These are phyloP conservation scores for Acorus calamus DNA, from an alignment of 106 monocot genomes.

Conservation along the genomic window DNA sequence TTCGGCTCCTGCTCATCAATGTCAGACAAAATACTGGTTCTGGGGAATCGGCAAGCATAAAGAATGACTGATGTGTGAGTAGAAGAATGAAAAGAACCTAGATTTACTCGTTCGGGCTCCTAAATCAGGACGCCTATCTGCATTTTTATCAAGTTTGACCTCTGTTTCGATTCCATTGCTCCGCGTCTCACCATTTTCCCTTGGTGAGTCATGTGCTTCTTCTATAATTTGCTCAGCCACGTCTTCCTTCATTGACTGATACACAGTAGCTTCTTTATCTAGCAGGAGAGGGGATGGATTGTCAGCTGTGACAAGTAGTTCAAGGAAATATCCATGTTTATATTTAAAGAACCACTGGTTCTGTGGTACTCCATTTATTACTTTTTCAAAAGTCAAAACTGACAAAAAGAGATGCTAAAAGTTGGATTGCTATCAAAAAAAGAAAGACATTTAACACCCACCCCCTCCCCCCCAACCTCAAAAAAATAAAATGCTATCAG, in stretches of 20 bases:
- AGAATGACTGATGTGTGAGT: slow-evolving; percentile 14
- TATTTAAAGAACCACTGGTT: too few species aligned
- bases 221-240: neutral
- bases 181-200: slow-evolving; percentile 10
- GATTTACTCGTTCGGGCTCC: slow-evolving; percentile 17
- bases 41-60: slow-evolving; percentile 16
- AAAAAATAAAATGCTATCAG: too few species aligned
- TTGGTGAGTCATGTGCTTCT: too few species aligned
- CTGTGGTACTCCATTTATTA: too few species aligned
- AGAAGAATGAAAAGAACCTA: slow-evolving; percentile 25
- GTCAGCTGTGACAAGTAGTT: neutral
- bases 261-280: slow-evolving; percentile 5
- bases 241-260: slow-evolving; percentile 7
- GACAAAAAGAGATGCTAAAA: too few species aligned
- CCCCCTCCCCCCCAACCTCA: too few species aligned
- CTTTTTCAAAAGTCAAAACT: too few species aligned
- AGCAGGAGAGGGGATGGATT: neutral
- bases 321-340: too few species aligned
- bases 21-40: slow-evolving; percentile 23
- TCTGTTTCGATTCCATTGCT: slow-evolving; percentile 5
- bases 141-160: neutral
- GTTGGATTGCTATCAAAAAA: too few species aligned
- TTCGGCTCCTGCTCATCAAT: slow-evolving; percentile 66
- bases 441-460: too few species aligned
- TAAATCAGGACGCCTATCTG: slow-evolving; percentile 2